phyloP scores from a whole-genome alignment of 352 stramenopile species.

The Phytophthora cactorum region DNA sequence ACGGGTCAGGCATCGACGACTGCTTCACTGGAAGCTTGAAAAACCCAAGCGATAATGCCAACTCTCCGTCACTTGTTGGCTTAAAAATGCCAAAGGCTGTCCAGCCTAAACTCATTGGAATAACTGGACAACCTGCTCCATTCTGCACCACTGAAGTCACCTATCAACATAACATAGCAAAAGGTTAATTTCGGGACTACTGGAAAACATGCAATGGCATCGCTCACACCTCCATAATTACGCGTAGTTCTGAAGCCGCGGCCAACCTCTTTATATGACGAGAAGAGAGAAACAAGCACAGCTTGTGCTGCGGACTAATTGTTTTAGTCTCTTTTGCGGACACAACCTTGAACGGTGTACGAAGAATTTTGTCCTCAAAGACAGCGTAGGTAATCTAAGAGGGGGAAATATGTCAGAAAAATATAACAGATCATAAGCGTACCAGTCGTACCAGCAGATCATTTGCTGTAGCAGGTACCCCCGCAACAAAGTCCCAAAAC shows the following conservation, averaged over 20 bases:
- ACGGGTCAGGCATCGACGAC: constrained; percentile 51
- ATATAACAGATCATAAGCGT: not conserved
- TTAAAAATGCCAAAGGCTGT: constrained; percentile 47
- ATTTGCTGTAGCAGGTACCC: constrained; percentile 28
- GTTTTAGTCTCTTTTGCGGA: constrained; percentile 37
- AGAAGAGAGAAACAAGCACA: constrained; percentile 40
- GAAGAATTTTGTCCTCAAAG: constrained; percentile 45
- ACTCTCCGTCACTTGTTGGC: constrained; percentile 3
- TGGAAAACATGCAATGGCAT: not conserved
- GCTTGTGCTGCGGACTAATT: constrained; percentile 31
- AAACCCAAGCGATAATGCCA: constrained; percentile 30
- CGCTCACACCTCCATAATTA: constrained; percentile 49
- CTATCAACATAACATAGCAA: constrained; percentile 20
- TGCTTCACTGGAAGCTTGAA: constrained; percentile 51
- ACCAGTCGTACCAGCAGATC: constrained; percentile 42
- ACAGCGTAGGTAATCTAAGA: constrained; percentile 59
- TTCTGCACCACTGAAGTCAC: constrained; percentile 25
- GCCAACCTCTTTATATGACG: constrained; percentile 42
- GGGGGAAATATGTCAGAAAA: constrained; percentile 1
- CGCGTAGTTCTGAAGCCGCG: constrained; percentile 29
- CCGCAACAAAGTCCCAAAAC: constrained; percentile 55
- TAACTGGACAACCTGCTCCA: not conserved
- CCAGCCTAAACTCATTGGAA: constrained; percentile 50
- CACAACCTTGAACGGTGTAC: constrained; percentile 52
- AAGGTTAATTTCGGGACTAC: not conserved